These are phyloP conservation scores for Antrodiella citrinella DNA, from an alignment of 768 basidiomycete genomes.

Conservation along the genomic window DNA sequence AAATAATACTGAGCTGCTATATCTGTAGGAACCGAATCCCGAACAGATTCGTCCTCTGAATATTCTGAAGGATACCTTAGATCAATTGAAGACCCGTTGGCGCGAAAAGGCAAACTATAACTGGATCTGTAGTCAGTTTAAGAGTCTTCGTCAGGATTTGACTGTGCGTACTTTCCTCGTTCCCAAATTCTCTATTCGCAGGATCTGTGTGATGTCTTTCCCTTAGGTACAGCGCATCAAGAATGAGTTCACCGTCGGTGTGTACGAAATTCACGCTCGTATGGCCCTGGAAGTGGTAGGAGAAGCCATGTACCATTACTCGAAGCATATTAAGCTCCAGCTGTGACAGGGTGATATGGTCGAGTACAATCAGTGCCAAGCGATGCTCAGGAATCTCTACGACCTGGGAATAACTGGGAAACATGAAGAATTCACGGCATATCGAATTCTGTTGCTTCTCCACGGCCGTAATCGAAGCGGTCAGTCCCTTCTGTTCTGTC, in stretches of 20 bases:
- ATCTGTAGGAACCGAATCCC: conserved; percentile 80
- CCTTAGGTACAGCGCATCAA: conserved; percentile 94
- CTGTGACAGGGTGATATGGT: conserved; percentile 84
- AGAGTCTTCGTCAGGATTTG: conserved; percentile 93
- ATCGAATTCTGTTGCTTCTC: conserved; percentile 92
- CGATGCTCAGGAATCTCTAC: conserved; percentile 81
- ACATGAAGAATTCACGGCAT: conserved; percentile 94
- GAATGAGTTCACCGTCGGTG: conserved; percentile 94
- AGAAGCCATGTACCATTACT: too few species aligned
- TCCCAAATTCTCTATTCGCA: conserved; percentile 1
- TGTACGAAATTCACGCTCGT: conserved; percentile 97
- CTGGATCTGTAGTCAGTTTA: conserved; percentile 98
- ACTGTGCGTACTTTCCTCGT: conserved; percentile 56
- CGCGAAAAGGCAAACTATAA: conserved; percentile 66
- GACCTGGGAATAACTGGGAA: conserved; percentile 90
- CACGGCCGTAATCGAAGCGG: conserved; percentile 93
- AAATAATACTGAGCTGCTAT: conserved; percentile 1
- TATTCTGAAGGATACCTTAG: conserved; percentile 77
- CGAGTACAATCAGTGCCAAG: conserved; percentile 98
- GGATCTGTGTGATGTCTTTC: not conserved
- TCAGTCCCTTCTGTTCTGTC: too few species aligned
- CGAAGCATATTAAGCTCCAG: not conserved
- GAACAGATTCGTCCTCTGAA: conserved; percentile 87
- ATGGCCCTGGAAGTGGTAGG: conserved; percentile 90
- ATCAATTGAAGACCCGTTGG: conserved; percentile 86